Base-by-base conservation (phyloP, 176 grass and related monocot species). In the Melocanna baccifera region DNA sequence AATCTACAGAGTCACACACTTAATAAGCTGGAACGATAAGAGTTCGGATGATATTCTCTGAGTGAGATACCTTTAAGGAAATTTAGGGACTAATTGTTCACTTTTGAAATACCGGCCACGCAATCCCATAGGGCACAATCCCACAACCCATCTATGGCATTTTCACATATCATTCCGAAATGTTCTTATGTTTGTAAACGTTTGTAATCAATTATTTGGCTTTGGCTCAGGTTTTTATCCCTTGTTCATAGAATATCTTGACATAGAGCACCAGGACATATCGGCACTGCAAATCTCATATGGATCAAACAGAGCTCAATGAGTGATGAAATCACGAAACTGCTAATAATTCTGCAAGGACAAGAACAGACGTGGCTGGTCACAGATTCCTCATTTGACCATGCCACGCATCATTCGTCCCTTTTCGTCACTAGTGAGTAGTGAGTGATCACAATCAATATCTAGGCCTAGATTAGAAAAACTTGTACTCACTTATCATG, bases 341-440 rank as follows among this genome's bases (percentile, higher is more conserved):
- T 47, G 26, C 50, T 36, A 61, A 59, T 22, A 47, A 82, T 82
- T 41, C 29, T 28, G 41, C 52, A 71, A 85, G 83, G 39, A 61
- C 64, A 70, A 61, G 52, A 61, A 56, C 47, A 85, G 65, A 70
- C 6, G 40, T 71, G 82, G 26, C n/a, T 78, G 40, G 86, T 59
- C 86, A 82, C 65, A 68, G 79, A 87, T 87, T 82, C 71, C 50
- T 69, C 22, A 82, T 82, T 82, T 82, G 79, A 87, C 85, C 85
- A 59, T 47, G 37, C 4, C 10, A 82, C 59, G 70, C 47, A n/a
- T 13, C 25, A 73, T 9, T 29, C 25, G 20, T 37, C 50, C 48
- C 1, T 75, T 37, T 75, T 56, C 50, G 2, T 57, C 50, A 56
- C 9, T 75, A 22, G 48, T 4, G n/a, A 18, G 36, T 19, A 62